A percentile compares a stretch with the other conserved stretches of the same genome.
phyloP scores from a whole-genome alignment of 78 protist species.

The Diacronema lutheri region DNA sequence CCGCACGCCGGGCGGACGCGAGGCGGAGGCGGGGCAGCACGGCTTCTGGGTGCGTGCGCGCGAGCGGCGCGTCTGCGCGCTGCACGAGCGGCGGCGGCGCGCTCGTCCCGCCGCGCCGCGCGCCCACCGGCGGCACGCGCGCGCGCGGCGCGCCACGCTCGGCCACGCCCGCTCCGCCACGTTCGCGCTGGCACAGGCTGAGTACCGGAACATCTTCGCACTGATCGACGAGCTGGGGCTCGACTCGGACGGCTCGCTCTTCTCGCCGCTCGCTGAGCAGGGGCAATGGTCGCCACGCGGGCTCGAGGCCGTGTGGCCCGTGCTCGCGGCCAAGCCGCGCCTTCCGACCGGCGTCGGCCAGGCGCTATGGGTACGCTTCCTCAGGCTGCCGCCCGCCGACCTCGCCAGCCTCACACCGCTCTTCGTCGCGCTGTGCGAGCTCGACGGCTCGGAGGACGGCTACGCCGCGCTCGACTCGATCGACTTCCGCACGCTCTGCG shows the following conservation, averaged over 20 bases:
- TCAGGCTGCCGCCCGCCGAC: neutral
- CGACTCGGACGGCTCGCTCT: neutral
- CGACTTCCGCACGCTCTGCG: neutral
- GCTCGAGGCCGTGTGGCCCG: constrained; percentile 34
- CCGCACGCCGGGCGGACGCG: neutral
- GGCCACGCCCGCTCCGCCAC: too few relatives aligned
- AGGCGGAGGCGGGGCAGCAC: constrained; percentile 20
- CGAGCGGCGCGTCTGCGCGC: too few relatives aligned
- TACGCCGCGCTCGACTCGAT: neutral
- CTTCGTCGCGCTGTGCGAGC: neutral
- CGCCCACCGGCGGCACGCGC: too few relatives aligned
- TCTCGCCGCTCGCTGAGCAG: constrained; percentile 14
- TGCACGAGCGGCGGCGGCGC: neutral
- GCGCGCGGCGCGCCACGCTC: neutral
- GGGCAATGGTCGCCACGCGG: constrained; percentile 26
- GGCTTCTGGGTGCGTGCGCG: constrained; percentile 6
- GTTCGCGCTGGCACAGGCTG: neutral
- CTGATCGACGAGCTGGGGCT: constrained; percentile 19
- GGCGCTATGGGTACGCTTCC: neutral
- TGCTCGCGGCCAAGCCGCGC: neutral
- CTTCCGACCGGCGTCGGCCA: neutral
- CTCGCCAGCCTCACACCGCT: constrained; percentile 19
- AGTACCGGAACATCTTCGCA: constrained; percentile 3
- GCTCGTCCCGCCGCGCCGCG: neutral
- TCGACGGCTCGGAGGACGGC: neutral